Conservation (phyloP, 2,329 filamentous ascomycete species). For the Cadophora sp. region DNA sequence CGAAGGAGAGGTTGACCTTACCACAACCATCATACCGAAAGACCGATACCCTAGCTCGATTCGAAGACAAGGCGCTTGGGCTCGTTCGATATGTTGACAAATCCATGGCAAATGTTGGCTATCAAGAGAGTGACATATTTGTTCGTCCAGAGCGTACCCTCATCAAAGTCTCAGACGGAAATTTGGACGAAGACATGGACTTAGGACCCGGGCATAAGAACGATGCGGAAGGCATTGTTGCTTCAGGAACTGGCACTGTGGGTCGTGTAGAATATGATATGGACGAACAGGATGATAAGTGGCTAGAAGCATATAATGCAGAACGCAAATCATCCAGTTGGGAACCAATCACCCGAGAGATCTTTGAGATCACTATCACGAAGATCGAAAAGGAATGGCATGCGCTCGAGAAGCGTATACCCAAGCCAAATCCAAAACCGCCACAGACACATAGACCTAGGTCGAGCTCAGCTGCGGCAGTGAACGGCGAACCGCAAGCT, state of each 20-base stretch:
- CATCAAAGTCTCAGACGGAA: constrained; percentile 66
- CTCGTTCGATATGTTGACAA: constrained; percentile 94
- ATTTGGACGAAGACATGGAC: constrained; percentile 65
- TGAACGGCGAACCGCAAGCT: constrained; percentile 87
- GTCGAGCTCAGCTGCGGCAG: constrained; percentile 91
- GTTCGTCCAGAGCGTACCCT: constrained; percentile 77
- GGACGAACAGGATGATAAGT: constrained; percentile 98
- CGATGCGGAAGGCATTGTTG: constrained; percentile 63
- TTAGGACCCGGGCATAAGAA: constrained; percentile 52
- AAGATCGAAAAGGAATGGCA: constrained; percentile 99
- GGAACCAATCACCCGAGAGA: constrained; percentile 86
- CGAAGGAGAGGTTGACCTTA: constrained; percentile 79
- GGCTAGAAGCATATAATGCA: constrained; percentile 84
- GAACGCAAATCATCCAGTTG: constrained; percentile 76
- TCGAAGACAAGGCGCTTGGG: constrained; percentile 84
- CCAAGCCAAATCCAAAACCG: constrained; percentile 95
- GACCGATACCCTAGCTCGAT: constrained; percentile 79
- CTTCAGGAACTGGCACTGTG: constrained; percentile 58
- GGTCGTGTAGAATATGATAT: constrained; percentile 98
- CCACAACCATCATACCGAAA: constrained; percentile 77
- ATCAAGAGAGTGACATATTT: constrained; percentile 93
- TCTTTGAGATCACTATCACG: constrained; percentile 97
- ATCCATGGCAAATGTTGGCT: constrained; percentile 94
- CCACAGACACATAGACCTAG: constrained; percentile 92
- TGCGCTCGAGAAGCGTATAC: constrained; percentile 92